Evolutionary conservation across 176 grass and related monocot genomes (phyloP), one percentile per base, ranked within the genome.

Genomic region (Carex littledalei): DNA sequence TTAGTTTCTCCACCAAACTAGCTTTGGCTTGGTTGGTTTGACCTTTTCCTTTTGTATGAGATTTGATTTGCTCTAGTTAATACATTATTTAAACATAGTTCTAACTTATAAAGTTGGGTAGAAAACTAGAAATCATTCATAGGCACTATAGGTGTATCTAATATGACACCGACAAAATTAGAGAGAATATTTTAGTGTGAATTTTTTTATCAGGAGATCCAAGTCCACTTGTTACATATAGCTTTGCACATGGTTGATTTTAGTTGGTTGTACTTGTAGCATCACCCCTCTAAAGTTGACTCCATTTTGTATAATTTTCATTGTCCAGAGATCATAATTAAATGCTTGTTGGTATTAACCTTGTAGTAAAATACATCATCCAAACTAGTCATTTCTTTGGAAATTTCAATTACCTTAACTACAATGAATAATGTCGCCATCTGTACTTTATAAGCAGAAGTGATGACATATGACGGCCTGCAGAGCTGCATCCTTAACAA

Each of bases 401-500:
- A 50, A 5, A 11, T 74, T 56, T 34, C 6, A 24, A 34, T 78
- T 78, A 56, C 52, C 15, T 54, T 78, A 78, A 9, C 47, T 57
- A 6, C 24, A 54, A 56, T 56, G 34, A 29, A 57, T 78, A 56
- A 77, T 57, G 7, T 35, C 17, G 6, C 6, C 26, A 78, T 57
- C 14, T 57, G 13, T 57, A 18, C 21, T 57, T 78, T 26, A 18
- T 83, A 82, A 91, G 81, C 43, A 99, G 97, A 88, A 81, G 90
- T 96, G 71, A 88, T 80, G 60, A 99, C 91, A 16, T 99, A 99
- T 79, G 86, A 91, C 69, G 97, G 97, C 37, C 90, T 99, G 3
- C 90, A 99, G 81, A 92, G 81, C 61, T 92, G 93, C 87, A 92
- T 99, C 65, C 85, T 94, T 62, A 94, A 99, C 84, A 82, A 90